Evolutionary conservation across 768 basidiomycete species (phyloP).

Genomic region (Russula lepida): DNA sequence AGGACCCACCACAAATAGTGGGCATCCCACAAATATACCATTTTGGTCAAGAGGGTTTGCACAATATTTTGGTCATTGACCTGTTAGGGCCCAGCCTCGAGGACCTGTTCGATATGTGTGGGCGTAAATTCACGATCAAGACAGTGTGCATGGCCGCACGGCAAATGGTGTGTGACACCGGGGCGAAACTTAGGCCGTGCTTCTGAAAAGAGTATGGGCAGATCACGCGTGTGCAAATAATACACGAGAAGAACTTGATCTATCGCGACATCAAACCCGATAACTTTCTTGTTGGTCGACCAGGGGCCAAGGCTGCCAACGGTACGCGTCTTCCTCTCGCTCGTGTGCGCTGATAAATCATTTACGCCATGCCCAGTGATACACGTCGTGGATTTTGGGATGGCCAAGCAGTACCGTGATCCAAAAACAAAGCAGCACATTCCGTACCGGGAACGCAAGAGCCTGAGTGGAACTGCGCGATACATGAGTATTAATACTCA

Average conservation of each 20-base stretch:
- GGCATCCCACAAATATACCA: slow-evolving; percentile 99
- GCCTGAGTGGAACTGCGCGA: slow-evolving; percentile 90
- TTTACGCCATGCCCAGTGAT: no score
- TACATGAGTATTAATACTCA: slow-evolving; percentile 99
- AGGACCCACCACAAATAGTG: slow-evolving; percentile 39
- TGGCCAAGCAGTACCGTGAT: slow-evolving; percentile 99
- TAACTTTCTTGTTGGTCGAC: slow-evolving; percentile 95
- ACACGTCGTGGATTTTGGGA: slow-evolving; percentile 97
- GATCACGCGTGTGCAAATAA: slow-evolving; percentile 93
- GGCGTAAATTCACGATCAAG: slow-evolving; percentile 94
- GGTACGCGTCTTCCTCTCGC: slow-evolving; percentile 35
- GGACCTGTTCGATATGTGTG: slow-evolving; percentile 99
- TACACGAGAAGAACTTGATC: slow-evolving; percentile 99
- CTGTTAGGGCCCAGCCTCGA: slow-evolving; percentile 93
- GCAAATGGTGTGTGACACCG: slow-evolving; percentile 70
- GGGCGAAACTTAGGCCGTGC: background rate
- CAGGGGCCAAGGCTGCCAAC: slow-evolving; percentile 84
- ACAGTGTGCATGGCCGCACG: slow-evolving; percentile 98
- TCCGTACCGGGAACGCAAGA: slow-evolving; percentile 97
- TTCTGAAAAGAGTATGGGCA: slow-evolving; percentile 27
- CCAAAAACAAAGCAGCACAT: slow-evolving; percentile 99
- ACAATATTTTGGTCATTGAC: slow-evolving; percentile 98
- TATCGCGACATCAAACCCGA: slow-evolving; percentile 99
- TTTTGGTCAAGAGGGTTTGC: slow-evolving; percentile 96
- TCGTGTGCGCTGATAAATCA: no score